Evolutionary conservation across 371 early-diverging fungal genomes (phyloP).

Genomic region (Nematocida sp.): DNA sequence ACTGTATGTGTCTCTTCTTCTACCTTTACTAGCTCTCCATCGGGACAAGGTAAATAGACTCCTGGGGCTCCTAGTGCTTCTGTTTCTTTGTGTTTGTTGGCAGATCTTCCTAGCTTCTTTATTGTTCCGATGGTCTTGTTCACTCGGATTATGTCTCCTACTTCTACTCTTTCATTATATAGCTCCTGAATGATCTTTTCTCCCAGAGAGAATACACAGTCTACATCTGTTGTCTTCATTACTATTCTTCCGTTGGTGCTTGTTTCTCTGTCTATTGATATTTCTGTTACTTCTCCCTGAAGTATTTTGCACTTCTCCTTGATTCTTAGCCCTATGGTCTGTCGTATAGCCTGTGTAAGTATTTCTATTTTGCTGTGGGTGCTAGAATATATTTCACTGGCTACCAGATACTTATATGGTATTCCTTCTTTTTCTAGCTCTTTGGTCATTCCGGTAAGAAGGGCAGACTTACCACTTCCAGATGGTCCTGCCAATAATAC

Average conservation of each 20-base stretch:
- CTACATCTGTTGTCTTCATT: slow-evolving; percentile 97
- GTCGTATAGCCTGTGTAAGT: slow-evolving; percentile 88
- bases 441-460: slow-evolving; percentile 77
- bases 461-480: slow-evolving; percentile 75
- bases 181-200: slow-evolving; percentile 90
- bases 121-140: slow-evolving; percentile 95
- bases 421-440: slow-evolving; percentile 76
- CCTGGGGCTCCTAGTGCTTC: slow-evolving; percentile 82
- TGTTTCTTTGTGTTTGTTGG: slow-evolving; percentile 81
- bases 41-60: slow-evolving; percentile 92
- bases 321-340: slow-evolving; percentile 86
- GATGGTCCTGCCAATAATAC: slow-evolving; percentile 88
- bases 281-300: slow-evolving; percentile 96
- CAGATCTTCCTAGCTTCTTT: slow-evolving; percentile 84
- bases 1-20: slow-evolving; percentile 88
- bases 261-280: slow-evolving; percentile 81
- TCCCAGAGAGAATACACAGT: slow-evolving; percentile 93
- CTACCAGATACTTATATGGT: slow-evolving; percentile 86
- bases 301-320: slow-evolving; percentile 92
- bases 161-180: slow-evolving; percentile 86
- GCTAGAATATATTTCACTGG: slow-evolving; percentile 87
- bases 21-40: slow-evolving; percentile 91
- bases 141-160: slow-evolving; percentile 85
- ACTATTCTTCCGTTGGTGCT: slow-evolving; percentile 86
- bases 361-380: slow-evolving; percentile 96